phyloP scores from a whole-genome alignment of 108 stramenopile genomes.

The Phaeodactylum tricornutum region DNA sequence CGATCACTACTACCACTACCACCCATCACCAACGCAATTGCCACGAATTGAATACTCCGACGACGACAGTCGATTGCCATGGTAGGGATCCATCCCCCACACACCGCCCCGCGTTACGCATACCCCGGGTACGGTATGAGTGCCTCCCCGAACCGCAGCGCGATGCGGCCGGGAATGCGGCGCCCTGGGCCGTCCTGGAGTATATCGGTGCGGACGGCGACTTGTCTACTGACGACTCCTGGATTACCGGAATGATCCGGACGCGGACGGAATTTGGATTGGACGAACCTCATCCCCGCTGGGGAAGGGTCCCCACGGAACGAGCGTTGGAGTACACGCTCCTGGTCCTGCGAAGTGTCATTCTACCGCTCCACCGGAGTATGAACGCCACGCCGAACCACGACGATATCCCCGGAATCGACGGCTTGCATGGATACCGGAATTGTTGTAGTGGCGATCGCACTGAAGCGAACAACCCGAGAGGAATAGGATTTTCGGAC shows the following conservation, averaged over 20 bases:
- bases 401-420: neutral
- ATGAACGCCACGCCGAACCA: neutral
- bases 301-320: constrained; percentile 62
- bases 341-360: constrained; percentile 37
- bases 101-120: too few relatives aligned
- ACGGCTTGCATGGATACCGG: neutral
- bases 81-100: too few relatives aligned
- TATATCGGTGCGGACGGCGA: constrained; percentile 20
- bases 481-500: neutral
- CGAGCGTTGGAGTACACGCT: constrained; percentile 49
- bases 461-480: too few relatives aligned
- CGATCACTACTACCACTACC: too few relatives aligned
- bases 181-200: constrained; percentile 42
- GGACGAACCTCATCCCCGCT: constrained; percentile 81
- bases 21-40: constrained; percentile 1
- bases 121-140: too few relatives aligned
- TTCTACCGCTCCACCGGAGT: constrained; percentile 50
- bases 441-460: too few relatives aligned
- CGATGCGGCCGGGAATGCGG: constrained; percentile 8
- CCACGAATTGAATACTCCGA: neutral
- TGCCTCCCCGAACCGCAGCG: neutral
- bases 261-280: constrained; percentile 73
- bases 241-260: constrained; percentile 46
- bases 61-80: too few relatives aligned
- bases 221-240: constrained; percentile 13